phyloP scores from a whole-genome alignment of 352 stramenopile species.

The Phytophthora megakarya region DNA sequence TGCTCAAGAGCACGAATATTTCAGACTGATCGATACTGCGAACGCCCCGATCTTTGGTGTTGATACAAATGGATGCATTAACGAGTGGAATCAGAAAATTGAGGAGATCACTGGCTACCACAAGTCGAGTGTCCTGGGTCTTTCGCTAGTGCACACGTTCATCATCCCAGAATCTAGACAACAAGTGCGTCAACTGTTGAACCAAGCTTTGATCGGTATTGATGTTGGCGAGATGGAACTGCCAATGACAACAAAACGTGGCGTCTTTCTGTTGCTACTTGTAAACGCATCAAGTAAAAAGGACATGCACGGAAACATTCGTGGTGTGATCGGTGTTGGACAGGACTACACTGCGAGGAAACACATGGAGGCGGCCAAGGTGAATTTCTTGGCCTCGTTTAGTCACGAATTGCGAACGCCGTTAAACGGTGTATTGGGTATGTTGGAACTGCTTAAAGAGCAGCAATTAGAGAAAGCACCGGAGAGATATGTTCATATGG shows the following conservation, averaged over 20 bases:
- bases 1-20: constrained; percentile 88
- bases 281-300: constrained; percentile 89
- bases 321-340: constrained; percentile 91
- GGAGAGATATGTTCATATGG: constrained; percentile 85
- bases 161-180: constrained; percentile 75
- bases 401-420: constrained; percentile 85
- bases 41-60: constrained; percentile 89
- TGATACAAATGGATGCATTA: constrained; percentile 82
- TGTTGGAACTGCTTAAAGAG: constrained; percentile 84
- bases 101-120: constrained; percentile 84
- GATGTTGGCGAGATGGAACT: constrained; percentile 91
- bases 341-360: constrained; percentile 93
- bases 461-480: constrained; percentile 68
- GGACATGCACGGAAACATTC: constrained; percentile 91
- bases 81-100: constrained; percentile 90
- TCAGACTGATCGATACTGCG: constrained; percentile 65
- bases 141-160: constrained; percentile 81
- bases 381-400: constrained; percentile 88
- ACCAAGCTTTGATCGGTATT: constrained; percentile 82
- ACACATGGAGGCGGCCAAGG: constrained; percentile 86
- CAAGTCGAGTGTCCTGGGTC: constrained; percentile 67
- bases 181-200: constrained; percentile 72
- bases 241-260: constrained; percentile 81
- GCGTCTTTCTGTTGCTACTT: constrained; percentile 66
- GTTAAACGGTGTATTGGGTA: constrained; percentile 82